Percentiles rank a stretch among this genome's conserved stretches.
Conservation (phyloP, 2,329 filamentous ascomycete species). For the Diaporthe sp. region DNA sequence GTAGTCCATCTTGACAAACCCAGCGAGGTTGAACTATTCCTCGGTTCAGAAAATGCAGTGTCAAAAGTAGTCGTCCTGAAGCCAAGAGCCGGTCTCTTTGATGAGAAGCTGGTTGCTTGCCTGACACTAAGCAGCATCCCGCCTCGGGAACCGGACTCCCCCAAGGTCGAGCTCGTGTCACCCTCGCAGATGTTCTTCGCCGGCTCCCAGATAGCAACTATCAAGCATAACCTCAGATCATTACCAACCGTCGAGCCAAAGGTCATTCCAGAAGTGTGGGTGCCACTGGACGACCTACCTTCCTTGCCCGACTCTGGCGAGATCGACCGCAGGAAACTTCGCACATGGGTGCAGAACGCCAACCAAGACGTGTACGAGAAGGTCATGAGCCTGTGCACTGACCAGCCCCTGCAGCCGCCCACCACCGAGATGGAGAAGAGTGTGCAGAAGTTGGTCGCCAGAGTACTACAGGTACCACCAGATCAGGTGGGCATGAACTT, state of each 20-base stretch:
- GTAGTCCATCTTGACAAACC: conserved; percentile 39
- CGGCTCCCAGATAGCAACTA: conserved; percentile 55
- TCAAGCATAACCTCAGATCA: conserved; percentile 52
- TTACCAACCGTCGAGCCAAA: conserved; percentile 51
- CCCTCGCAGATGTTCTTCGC: conserved; percentile 55
- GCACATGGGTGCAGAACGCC: conserved; percentile 67
- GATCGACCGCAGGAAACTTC: conserved; percentile 58
- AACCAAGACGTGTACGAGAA: conserved; percentile 60
- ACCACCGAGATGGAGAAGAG: conserved; percentile 53
- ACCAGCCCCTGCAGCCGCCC: conserved; percentile 51
- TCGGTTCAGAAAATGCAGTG: conserved; percentile 55
- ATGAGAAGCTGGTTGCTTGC: conserved; percentile 62
- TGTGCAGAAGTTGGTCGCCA: conserved; percentile 54
- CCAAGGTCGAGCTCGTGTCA: conserved; percentile 52
- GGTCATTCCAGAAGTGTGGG: conserved; percentile 60
- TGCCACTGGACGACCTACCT: conserved; percentile 61
- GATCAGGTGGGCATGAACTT: conserved; percentile 58
- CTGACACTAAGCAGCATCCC: conserved; percentile 53
- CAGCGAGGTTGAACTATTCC: conserved; percentile 53
- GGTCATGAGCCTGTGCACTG: conserved; percentile 57
- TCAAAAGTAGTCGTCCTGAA: conserved; percentile 57
- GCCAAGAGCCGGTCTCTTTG: conserved; percentile 63
- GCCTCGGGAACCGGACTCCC: conserved; percentile 46
- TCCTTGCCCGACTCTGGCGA: conserved; percentile 51
- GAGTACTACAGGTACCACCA: conserved; percentile 52